Evolutionary conservation across 768 basidiomycete species (phyloP).

Genomic region (Podaxis pistillaris): DNA sequence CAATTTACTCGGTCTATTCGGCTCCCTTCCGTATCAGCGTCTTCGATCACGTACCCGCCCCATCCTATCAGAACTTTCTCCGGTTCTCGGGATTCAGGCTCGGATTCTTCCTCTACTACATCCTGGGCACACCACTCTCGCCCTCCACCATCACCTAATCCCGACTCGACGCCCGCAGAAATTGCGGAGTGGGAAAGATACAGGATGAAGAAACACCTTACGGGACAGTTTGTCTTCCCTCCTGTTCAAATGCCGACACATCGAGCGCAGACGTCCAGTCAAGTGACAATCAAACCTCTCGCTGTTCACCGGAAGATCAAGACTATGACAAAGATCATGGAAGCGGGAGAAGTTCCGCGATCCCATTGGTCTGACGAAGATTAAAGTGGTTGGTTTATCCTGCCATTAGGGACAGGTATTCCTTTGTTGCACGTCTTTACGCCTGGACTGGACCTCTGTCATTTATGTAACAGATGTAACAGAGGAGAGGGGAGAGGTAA

Average conservation of each 20-base stretch:
- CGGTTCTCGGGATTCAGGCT: background rate
- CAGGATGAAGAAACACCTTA: slow-evolving; percentile 34
- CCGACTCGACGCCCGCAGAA: slow-evolving; percentile 29
- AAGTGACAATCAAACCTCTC: slow-evolving; percentile 13
- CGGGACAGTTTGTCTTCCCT: slow-evolving; percentile 43
- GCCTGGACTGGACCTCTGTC: background rate
- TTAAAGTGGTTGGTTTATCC: slow-evolving; percentile 13
- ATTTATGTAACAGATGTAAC: background rate
- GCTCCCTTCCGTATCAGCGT: slow-evolving; percentile 13
- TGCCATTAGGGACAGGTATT: background rate
- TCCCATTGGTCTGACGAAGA: slow-evolving; percentile 27
- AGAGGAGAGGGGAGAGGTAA: background rate
- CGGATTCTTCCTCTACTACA: background rate
- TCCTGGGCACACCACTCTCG: slow-evolving; percentile 16
- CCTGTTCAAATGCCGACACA: slow-evolving; percentile 27
- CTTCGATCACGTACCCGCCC: slow-evolving; percentile 8
- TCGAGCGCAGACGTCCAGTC: slow-evolving; percentile 1
- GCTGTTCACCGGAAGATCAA: slow-evolving; percentile 27
- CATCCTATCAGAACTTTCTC: background rate
- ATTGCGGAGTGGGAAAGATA: slow-evolving; percentile 37
- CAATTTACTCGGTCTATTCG: slow-evolving; percentile 17
- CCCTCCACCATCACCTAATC: slow-evolving; percentile 29
- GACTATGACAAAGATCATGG: slow-evolving; percentile 34
- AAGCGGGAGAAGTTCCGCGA: slow-evolving; percentile 27
- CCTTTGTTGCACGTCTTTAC: background rate